These are phyloP conservation scores for Leccinum broughii DNA, from an alignment of 768 basidiomycete genomes.

Conservation along the genomic window DNA sequence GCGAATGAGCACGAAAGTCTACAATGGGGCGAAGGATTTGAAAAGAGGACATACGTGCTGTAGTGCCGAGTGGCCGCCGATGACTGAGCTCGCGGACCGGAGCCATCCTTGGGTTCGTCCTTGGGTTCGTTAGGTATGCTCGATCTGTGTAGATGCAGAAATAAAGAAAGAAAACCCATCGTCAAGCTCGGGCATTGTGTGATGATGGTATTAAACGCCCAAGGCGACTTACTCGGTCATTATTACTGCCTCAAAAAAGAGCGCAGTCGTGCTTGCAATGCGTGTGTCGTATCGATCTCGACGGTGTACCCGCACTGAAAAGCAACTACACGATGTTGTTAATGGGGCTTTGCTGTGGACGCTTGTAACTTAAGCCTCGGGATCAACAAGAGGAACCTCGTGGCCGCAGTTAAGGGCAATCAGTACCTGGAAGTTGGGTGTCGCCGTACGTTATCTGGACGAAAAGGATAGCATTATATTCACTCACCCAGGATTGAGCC, in stretches of 20 bases:
- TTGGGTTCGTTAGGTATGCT: not conserved
- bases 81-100: not conserved
- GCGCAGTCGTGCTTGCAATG: not conserved
- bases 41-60: not conserved
- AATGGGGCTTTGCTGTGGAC: conserved; percentile 1
- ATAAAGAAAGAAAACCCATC: not conserved
- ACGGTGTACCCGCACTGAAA: conserved; percentile 6
- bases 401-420: too few species aligned
- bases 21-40: not conserved
- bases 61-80: not conserved
- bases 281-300: not conserved
- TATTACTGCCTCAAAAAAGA: not conserved
- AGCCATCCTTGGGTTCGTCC: not conserved
- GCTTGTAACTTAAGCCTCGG: not conserved
- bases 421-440: too few species aligned
- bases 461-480: too few species aligned
- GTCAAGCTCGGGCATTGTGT: not conserved
- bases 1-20: not conserved
- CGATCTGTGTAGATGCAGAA: not conserved
- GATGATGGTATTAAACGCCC: not conserved
- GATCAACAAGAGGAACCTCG: too few species aligned
- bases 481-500: too few species aligned
- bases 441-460: too few species aligned
- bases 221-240: conserved; percentile 4
- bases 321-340: conserved; percentile 1